Evolutionary conservation across 352 stramenopile genomes (phyloP).

Genomic region (Pythium phragmiticola): DNA sequence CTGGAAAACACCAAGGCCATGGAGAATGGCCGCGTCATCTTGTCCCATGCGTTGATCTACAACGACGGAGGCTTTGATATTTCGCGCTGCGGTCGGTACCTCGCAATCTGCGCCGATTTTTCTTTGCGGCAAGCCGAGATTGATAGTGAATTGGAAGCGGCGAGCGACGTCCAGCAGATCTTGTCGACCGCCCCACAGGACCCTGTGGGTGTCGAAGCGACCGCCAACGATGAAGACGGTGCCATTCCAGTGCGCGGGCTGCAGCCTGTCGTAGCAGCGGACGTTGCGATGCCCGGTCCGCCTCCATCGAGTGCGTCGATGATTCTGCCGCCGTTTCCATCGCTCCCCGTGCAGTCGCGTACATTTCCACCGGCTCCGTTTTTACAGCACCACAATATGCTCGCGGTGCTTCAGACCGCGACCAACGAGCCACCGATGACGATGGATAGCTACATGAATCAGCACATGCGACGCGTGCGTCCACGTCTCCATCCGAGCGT

Average conservation of each 20-base stretch:
- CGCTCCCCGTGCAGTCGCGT: slow-evolving; percentile 23
- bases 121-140: slow-evolving; percentile 88
- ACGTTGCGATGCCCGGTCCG: slow-evolving; percentile 16
- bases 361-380: slow-evolving; percentile 21
- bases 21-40: slow-evolving; percentile 78
- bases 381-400: slow-evolving; percentile 43
- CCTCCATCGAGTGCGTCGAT: slow-evolving; percentile 6
- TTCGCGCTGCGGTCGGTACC: slow-evolving; percentile 91
- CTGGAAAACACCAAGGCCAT: slow-evolving; percentile 79
- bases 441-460: slow-evolving; percentile 84
- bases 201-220: slow-evolving; percentile 42
- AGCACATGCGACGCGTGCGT: slow-evolving; percentile 77
- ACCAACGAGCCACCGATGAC: slow-evolving; percentile 57
- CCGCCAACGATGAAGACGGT: slow-evolving; percentile 51
- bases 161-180: slow-evolving; percentile 77
- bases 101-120: slow-evolving; percentile 95
- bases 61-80: slow-evolving; percentile 98
- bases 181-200: slow-evolving; percentile 66
- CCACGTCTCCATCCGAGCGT: slow-evolving; percentile 45
- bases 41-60: slow-evolving; percentile 95
- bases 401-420: slow-evolving; percentile 60
- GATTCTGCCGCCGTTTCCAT: slow-evolving; percentile 14
- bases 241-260: slow-evolving; percentile 22
- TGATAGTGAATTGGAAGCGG: slow-evolving; percentile 78
- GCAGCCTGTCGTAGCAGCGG: slow-evolving; percentile 17